Base-by-base conservation (phyloP, 495 filamentous ascomycete species). In the Opeltia flavorubescens region DNA sequence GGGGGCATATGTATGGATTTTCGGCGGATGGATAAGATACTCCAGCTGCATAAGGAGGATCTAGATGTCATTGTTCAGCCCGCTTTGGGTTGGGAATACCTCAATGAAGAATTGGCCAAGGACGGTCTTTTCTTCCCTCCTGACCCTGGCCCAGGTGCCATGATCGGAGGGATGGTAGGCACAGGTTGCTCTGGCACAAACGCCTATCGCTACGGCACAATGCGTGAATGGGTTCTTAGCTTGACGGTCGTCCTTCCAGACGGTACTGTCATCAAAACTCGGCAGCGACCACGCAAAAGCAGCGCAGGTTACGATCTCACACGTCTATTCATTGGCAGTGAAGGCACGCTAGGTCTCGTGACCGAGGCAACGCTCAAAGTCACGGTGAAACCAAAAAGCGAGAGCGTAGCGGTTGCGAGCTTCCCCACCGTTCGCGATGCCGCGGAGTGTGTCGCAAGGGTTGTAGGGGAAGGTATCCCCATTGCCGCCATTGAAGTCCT, bases 201-300 rank as follows among this genome's bases (percentile, higher is more conserved):
- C 55, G 84, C 84, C 4, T 81, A 84, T 20, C 70, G 79, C 49
- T 89, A 89, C 56, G 84, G 84, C 0, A 87, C 84, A 5, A 89
- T 89, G 84, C 83, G 82, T 57, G 84, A 89, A 52, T 88, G 84
- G 84, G 82, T 89, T 23, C 73, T 89, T 50, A 84, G 83, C 52
- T 62, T 89, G 34, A 88, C 84, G 0, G 80, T 87, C 0, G 84
- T 88, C 1, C 68, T 89, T 11, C 81, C 83, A 8, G 84, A 88
- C 59, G 84, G 84, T 3, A 83, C 78, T 0, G 61, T 88, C 34
- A 80, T 88, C 59, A 87, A 87, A 65, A 89, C 84, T 1, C 67
- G 76, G 35, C 76, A 77, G 21, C 66, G 84, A 18, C 84, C 84
- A 9, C 70, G 80, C 56, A 89, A 89, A 56, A 81, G 79, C n/a